Evolutionary conservation across 441 rosid genomes (phyloP), one percentile per base, ranked within the genome.

Genomic region (Pelargonium australe): DNA sequence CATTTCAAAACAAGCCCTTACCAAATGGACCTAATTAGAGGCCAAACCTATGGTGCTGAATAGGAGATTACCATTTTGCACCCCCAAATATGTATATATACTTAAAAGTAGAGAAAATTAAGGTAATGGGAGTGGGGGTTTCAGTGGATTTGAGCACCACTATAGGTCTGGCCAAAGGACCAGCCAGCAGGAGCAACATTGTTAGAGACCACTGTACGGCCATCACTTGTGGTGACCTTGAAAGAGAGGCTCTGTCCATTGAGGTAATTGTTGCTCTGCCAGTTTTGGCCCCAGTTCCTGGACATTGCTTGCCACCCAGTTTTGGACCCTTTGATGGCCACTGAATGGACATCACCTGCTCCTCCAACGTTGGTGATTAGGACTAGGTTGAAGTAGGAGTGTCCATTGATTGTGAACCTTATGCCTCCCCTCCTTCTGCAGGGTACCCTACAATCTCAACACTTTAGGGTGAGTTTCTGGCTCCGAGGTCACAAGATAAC

Each of bases 211-310:
- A 81, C 75, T 0, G 73, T 85, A 5, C 81, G 79, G 57, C 93
- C 90, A 44, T 88, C 88, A 63, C 93, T 85, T 13, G 87, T 81
- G 60, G 80, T 83, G 70, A 88, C 89, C 84, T 83, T 85, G 65
- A 88, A 88, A 16, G 93, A 88, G 68, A 88, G 85, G 64, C 85
- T 78, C 75, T 88, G 93, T 23, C 93, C 93, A 4, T 88, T 85
- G 53, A 88, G 83, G 0, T 79, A 83, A 66, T 11, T 83, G 84
- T 88, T 85, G 84, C 85, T 88, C 66, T 88, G 93, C 93, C 93
- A 88, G 78, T 88, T 88, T 28, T 86, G 90, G 14, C 92, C 92
- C 92, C 92, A 87, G 71, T 87, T 87, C 51, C 93, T 85, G 12
- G 93, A 88, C 93, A 88, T 85, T 5, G 83, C 69, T 67, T 85